A percentile compares a stretch with the other conserved stretches of the same genome.
Conservation (phyloP, 805 yeast genomes). For the Cyberlindnera galapagoensis region DNA sequence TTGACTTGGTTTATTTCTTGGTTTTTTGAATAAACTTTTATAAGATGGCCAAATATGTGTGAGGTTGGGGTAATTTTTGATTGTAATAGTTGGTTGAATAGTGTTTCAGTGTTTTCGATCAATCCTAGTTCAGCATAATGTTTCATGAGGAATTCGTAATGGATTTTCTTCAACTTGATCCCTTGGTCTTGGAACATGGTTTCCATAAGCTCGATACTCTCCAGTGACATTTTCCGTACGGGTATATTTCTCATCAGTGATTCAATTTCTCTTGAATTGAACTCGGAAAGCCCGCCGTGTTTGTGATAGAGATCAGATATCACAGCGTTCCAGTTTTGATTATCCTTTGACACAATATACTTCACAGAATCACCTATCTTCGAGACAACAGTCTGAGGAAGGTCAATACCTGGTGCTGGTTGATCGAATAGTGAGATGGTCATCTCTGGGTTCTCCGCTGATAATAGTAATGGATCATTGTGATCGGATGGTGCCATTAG, state of each 20-base stretch:
- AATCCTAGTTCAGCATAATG: constrained; percentile 27
- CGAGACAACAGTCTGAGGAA: constrained; percentile 31
- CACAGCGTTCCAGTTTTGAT: constrained; percentile 39
- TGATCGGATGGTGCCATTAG: constrained; percentile 1
- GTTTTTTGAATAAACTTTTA: constrained; percentile 36
- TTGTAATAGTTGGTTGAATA: constrained; percentile 22
- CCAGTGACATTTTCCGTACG: constrained; percentile 18
- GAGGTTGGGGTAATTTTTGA: constrained; percentile 25
- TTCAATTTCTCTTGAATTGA: constrained; percentile 27
- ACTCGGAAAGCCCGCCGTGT: constrained; percentile 30
- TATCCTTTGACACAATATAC: constrained; percentile 32
- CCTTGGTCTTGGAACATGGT: constrained; percentile 28
- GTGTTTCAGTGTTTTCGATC: constrained; percentile 26
- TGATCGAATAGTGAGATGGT: constrained; percentile 15
- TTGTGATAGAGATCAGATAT: constrained; percentile 13
- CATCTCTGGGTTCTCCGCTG: not conserved
- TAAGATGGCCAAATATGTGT: constrained; percentile 35
- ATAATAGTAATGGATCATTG: not conserved
- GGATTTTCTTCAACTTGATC: constrained; percentile 23
- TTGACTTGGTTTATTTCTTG: constrained; percentile 20
- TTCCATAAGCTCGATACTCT: constrained; percentile 26
- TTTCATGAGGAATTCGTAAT: constrained; percentile 32
- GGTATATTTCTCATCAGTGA: constrained; percentile 35
- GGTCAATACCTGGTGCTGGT: constrained; percentile 20
- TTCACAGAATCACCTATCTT: constrained; percentile 36